These are phyloP conservation scores for Dalbergia oliveri DNA, from an alignment of 306 rosid species.

Conservation along the genomic window DNA sequence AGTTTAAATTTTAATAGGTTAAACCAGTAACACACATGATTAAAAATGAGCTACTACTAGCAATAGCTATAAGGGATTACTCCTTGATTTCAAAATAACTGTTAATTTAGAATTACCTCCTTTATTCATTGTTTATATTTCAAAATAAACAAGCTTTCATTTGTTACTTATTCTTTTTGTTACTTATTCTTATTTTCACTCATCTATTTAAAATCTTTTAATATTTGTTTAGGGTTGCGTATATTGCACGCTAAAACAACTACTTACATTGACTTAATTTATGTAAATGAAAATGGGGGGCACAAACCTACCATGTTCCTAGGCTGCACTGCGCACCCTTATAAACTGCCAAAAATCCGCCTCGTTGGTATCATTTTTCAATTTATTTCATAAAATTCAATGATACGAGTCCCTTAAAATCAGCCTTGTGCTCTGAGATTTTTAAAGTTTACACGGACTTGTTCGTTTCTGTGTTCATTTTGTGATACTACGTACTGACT, in stretches of 20 bases:
- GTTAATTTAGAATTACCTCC: no score
- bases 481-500: no score
- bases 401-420: background rate
- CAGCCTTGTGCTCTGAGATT: background rate
- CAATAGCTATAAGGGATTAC: no score
- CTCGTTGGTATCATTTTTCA: background rate
- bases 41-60: no score
- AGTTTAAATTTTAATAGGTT: no score
- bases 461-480: no score
- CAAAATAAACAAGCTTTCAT: no score
- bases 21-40: no score
- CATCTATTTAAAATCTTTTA: background rate
- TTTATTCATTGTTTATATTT: no score
- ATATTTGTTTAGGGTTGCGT: background rate
- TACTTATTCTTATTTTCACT: background rate
- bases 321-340: background rate
- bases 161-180: background rate
- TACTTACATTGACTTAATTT: background rate
- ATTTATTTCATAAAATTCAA: background rate
- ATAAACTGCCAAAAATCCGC: constrained; percentile 24
- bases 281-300: background rate
- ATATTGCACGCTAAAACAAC: background rate
- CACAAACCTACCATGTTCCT: constrained; percentile 26
- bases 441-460: background rate
- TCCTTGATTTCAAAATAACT: no score